Evolutionary conservation across 768 basidiomycete species (phyloP).

Genomic region (Auricularia sp.): DNA sequence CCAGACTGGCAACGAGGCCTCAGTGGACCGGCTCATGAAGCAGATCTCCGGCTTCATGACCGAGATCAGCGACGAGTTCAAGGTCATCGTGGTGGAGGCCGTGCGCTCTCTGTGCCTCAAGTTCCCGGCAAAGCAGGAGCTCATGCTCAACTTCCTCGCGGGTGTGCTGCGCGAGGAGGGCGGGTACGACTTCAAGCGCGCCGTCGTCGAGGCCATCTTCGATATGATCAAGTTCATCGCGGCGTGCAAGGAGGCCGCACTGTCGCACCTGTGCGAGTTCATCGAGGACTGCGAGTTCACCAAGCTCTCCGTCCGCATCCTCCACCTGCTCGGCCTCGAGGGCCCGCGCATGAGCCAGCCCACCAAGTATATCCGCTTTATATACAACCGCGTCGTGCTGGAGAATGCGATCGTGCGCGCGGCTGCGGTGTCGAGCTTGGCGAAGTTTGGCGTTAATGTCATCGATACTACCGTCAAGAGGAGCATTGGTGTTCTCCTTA

Average conservation of each 20-base stretch:
- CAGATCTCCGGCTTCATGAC: constrained; percentile 98
- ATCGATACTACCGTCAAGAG: constrained; percentile 66
- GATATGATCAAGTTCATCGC: constrained; percentile 99
- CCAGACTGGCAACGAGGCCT: constrained; percentile 96
- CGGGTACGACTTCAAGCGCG: constrained; percentile 98
- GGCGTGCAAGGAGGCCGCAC: constrained; percentile 93
- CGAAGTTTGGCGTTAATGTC: constrained; percentile 92
- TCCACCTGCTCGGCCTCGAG: constrained; percentile 90
- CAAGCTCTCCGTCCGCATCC: constrained; percentile 92
- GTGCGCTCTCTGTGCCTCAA: constrained; percentile 97
- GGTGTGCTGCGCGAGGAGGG: constrained; percentile 96
- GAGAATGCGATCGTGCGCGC: constrained; percentile 97
- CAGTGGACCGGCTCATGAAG: constrained; percentile 97
- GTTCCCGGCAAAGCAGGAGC: constrained; percentile 92
- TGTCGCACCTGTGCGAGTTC: constrained; percentile 97
- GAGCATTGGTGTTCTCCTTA: constrained; percentile 81
- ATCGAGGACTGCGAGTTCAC: constrained; percentile 99
- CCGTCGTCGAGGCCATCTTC: constrained; percentile 98
- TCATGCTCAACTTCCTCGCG: constrained; percentile 95
- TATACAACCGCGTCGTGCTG: constrained; percentile 97
- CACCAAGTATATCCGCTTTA: constrained; percentile 97
- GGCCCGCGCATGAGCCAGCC: constrained; percentile 95
- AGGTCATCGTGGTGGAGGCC: constrained; percentile 98
- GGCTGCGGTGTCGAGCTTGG: constrained; percentile 88
- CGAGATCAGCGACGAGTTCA: constrained; percentile 99